Conservation (phyloP, 805 yeast genomes). For the Kodamaea nitidulidarum region DNA sequence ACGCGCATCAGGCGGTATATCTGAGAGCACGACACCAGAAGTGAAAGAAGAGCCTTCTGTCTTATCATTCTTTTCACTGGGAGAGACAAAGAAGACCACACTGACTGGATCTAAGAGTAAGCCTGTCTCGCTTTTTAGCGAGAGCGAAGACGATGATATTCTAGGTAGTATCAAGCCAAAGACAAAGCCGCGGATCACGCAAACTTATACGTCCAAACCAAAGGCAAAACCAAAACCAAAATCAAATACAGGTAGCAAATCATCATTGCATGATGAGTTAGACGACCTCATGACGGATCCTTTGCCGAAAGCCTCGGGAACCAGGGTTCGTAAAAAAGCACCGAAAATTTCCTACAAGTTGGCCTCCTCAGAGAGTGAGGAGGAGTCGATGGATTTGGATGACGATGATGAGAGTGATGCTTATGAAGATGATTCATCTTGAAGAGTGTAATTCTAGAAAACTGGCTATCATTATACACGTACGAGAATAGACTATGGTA, state of each 20-base stretch:
- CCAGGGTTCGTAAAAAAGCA: slow-evolving; percentile 2
- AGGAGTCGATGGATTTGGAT: slow-evolving; percentile 10
- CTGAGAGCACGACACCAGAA: neutral
- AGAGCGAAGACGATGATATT: slow-evolving; percentile 35
- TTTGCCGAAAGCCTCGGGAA: slow-evolving; percentile 3
- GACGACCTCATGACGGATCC: slow-evolving; percentile 20
- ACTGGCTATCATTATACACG: no score
- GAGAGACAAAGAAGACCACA: slow-evolving; percentile 1
- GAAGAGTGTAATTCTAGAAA: no score
- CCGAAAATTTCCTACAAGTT: slow-evolving; percentile 11
- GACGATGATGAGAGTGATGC: slow-evolving; percentile 15
- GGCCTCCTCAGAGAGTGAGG: slow-evolving; percentile 18
- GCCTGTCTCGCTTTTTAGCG: slow-evolving; percentile 21
- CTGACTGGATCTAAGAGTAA: slow-evolving; percentile 8
- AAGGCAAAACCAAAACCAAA: slow-evolving; percentile 8
- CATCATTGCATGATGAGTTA: slow-evolving; percentile 19
- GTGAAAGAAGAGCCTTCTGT: slow-evolving; percentile 12
- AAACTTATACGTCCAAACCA: neutral
- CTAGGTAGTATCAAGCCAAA: slow-evolving; percentile 11
- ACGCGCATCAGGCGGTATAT: neutral
- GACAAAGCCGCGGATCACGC: neutral
- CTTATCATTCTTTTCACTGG: slow-evolving; percentile 16
- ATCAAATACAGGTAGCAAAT: slow-evolving; percentile 9
- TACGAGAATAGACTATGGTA: no score
- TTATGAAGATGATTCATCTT: slow-evolving; percentile 11